Percentiles rank a stretch among this genome's conserved stretches.
These are phyloP conservation scores for Strobilomyces confusus DNA, from an alignment of 768 basidiomycete species.

Conservation along the genomic window DNA sequence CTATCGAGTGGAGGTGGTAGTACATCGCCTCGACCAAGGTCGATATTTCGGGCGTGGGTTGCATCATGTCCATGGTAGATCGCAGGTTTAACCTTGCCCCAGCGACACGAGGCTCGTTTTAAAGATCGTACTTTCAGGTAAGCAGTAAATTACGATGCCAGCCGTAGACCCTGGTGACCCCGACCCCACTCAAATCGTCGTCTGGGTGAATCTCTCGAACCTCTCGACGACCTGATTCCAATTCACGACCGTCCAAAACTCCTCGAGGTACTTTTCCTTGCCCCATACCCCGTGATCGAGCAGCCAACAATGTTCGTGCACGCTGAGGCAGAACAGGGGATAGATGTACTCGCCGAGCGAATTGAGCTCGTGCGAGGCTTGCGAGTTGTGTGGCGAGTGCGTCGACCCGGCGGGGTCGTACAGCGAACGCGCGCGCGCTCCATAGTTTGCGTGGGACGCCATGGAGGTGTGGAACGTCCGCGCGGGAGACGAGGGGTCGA, in stretches of 20 bases:
- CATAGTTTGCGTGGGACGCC: constrained; percentile 2
- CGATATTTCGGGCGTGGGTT: background rate
- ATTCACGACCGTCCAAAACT: constrained; percentile 81
- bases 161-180: constrained; percentile 3
- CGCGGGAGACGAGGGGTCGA: constrained; percentile 28
- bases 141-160: constrained; percentile 22
- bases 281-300: constrained; percentile 90
- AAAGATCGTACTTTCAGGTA: constrained; percentile 19
- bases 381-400: constrained; percentile 1
- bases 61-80: background rate
- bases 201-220: constrained; percentile 25
- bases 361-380: constrained; percentile 23
- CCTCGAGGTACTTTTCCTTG: constrained; percentile 77
- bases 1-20: constrained; percentile 34
- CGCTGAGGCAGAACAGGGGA: constrained; percentile 74
- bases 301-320: constrained; percentile 87
- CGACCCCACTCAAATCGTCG: constrained; percentile 7
- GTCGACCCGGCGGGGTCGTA: constrained; percentile 20
- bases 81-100: background rate
- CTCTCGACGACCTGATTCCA: constrained; percentile 56
- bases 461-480: constrained; percentile 29
- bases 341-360: constrained; percentile 53
- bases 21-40: background rate
- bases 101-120: background rate
- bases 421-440: constrained; percentile 23